Base-by-base conservation (phyloP, 2,329 filamentous ascomycete genomes). In the Blumeria hordei region DNA sequence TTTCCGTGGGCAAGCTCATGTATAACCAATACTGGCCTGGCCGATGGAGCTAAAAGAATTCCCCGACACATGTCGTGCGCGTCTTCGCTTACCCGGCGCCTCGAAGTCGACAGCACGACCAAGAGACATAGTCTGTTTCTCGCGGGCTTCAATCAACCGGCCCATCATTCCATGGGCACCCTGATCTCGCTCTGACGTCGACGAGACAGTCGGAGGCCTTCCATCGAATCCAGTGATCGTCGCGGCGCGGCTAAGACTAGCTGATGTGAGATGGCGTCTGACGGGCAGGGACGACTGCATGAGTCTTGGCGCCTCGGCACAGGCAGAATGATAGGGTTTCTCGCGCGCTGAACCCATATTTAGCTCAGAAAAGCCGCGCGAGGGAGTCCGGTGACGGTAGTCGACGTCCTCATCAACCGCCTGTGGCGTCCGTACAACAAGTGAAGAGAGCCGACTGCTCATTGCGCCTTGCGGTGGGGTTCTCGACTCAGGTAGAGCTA, bases 351-450 rank as follows among this genome's bases (percentile, higher is more conserved):
- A 55, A 58, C 62, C 56, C 61, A 62, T 58, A 60, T 68, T 57
- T 73, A 69, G 57, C n/a, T 82, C 78, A 0, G 77, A 80, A 37
- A 69, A 67, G 3, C 77, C 76, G 28, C 79, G 70, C 3, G 78
- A 80, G 0, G 77, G 76, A 2, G 73, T 70, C n/a, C 74, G 72
- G 58, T 74, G 71, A 35, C 70, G 68, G n/a, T 63, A 57, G 18
- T 74, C 72, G 1, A 76, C 72, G 1, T 75, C 70, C 47, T 64
- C 64, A 41, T 64, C 62, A 6, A 54, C 59, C 34, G 56, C 63
- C 53, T 64, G 64, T 52, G 63, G 64, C 53, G 62, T 60, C 49
- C 64, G 59, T 35, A 75, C 62, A 2, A 80, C 66, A 3, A 77
- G 74, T 1, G 76, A 80, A 55, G 76, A 74, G 21, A 78, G 71